Base-by-base conservation (phyloP, 2,329 filamentous ascomycete genomes). In the Fusarium xylarioides region DNA sequence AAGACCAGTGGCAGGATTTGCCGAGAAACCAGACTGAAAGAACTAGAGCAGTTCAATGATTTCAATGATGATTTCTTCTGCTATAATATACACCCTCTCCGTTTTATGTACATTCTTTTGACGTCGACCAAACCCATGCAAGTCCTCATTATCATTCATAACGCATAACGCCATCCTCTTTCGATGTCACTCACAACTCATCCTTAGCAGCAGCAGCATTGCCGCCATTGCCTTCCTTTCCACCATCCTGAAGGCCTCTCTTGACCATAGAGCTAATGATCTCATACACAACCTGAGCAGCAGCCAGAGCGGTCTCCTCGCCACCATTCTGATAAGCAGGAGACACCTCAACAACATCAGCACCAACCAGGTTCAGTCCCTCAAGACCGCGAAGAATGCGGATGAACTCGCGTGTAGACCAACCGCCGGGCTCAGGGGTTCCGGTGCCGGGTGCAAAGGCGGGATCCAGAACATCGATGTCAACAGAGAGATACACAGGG, bases 351-450 rank as follows among this genome's bases (percentile, higher is more conserved):
- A 98, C 95, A 54, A 97, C 89, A 82, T 97, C 95, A 1, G 94
- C 95, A 3, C 94, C 95, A 7, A 97, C 93, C 8, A 97, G 84
- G 79, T 97, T 97, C 80, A 97, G 81, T 0, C 86, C 89, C 83
- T 97, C 95, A 46, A 97, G 88, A 1, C 93, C 94, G 37, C 94
- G 86, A 79, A 97, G 82, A 65, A 97, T 94, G 18, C 92, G 86
- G 72, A 97, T 95, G 75, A 97, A 85, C 85, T 97, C 95, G 57
- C 95, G 86, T 26, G 93, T 97, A 11, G 93, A 96, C 95, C 95
- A 97, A 42, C 95, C 95, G 64, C 95, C 95, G 0, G 94, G 92
- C 84, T 97, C 95, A 0, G 95, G 95, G 0, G 95, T 97, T 2
- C 95, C 95, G 0, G 94, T 97, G 4, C 92, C 93, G 0, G 94